Evolutionary conservation across 495 filamentous ascomycete species (phyloP).

Genomic region (Aspergillus leporis): DNA sequence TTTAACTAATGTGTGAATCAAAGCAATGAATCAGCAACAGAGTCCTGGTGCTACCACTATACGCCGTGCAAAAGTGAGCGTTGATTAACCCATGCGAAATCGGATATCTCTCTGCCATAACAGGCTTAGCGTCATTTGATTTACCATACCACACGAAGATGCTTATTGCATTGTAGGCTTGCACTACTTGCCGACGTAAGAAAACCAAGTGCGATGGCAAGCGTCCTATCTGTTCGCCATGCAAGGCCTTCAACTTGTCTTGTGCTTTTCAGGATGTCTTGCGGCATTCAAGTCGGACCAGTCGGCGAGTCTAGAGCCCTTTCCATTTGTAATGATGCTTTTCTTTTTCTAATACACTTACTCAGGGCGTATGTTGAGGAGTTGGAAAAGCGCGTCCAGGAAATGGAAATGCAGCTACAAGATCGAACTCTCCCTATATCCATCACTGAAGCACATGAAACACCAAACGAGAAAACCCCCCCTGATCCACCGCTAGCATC

Average conservation of each 20-base stretch:
- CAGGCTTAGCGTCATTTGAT: background rate
- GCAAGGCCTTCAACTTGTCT: constrained; percentile 2
- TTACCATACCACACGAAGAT: background rate
- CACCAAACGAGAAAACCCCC: background rate
- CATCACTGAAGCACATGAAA: too few relatives aligned
- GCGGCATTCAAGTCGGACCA: background rate
- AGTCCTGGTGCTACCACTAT: background rate
- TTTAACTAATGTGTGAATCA: background rate
- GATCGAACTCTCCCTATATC: background rate
- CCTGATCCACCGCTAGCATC: background rate
- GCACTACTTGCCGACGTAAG: constrained; percentile 6
- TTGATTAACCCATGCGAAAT: background rate
- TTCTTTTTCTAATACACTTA: background rate
- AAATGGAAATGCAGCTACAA: constrained; percentile 4
- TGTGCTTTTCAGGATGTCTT: constrained; percentile 7
- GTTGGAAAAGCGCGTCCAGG: constrained; percentile 6
- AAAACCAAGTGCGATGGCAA: constrained; percentile 7
- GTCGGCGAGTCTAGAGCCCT: background rate
- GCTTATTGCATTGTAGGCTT: constrained; percentile 3
- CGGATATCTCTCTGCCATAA: background rate
- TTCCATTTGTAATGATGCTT: background rate
- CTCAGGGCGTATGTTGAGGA: constrained; percentile 7
- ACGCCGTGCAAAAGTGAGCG: background rate
- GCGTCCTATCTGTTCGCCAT: constrained; percentile 1
- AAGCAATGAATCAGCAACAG: background rate